A percentile compares a stretch with the other conserved stretches of the same genome.
Conservation (phyloP, 2,329 filamentous ascomycete genomes). For the Plenodomus biglobosus region DNA sequence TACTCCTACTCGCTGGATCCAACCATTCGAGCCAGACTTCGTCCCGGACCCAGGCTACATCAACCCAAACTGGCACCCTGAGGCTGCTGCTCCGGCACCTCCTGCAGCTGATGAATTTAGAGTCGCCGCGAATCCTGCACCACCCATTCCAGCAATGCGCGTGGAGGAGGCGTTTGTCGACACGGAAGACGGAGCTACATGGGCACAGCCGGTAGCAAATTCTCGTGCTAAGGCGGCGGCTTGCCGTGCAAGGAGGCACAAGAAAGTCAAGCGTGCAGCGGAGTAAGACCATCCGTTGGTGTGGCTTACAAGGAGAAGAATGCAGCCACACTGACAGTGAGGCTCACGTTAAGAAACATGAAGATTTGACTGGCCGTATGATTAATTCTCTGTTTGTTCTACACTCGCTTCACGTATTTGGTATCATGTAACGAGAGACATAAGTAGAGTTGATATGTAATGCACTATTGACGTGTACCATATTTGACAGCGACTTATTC, state of each 20-base stretch:
- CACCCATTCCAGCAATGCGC: not conserved
- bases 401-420: too few relatives aligned
- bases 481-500: too few relatives aligned
- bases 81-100: not conserved
- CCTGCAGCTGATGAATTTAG: not conserved
- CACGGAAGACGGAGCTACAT: not conserved
- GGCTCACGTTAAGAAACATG: too few relatives aligned
- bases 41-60: slow-evolving; percentile 1
- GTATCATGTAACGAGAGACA: too few relatives aligned
- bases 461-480: too few relatives aligned
- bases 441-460: too few relatives aligned
- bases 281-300: not conserved
- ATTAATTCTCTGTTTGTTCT: too few relatives aligned
- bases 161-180: not conserved
- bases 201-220: not conserved
- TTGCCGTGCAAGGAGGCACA: not conserved
- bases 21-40: not conserved
- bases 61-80: slow-evolving; percentile 2
- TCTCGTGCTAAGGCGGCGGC: not conserved
- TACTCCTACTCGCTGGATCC: not conserved
- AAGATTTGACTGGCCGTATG: too few relatives aligned
- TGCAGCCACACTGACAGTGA: too few relatives aligned
- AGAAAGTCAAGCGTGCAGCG: not conserved
- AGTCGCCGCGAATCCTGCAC: not conserved
- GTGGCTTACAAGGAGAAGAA: too few relatives aligned